These are phyloP conservation scores for Reutealis trisperma DNA, from an alignment of 345 rosid species.

Conservation along the genomic window DNA sequence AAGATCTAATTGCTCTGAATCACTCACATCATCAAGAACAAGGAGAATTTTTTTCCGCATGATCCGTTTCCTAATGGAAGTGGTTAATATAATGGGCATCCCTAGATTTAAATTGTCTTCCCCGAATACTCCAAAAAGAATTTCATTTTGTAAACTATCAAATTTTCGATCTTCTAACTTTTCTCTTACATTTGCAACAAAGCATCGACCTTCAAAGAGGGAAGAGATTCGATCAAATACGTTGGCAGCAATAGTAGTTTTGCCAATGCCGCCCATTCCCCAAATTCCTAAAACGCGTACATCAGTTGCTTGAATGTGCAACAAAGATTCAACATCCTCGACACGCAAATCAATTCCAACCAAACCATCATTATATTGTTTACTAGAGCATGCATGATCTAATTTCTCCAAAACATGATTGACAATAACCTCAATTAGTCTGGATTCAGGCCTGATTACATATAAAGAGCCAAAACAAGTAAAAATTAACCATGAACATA, in stretches of 20 bases:
- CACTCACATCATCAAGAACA: neutral
- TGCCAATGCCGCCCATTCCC: constrained; percentile 13
- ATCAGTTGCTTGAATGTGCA: neutral
- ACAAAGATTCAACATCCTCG: neutral
- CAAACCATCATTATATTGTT: neutral
- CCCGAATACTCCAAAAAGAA: neutral
- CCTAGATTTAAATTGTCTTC: neutral
- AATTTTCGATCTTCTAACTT: neutral
- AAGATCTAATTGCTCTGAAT: neutral
- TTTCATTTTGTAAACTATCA: neutral
- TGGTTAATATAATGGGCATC: neutral
- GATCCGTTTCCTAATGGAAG: too few relatives aligned
- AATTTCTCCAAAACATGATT: neutral
- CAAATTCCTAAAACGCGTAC: constrained; percentile 6
- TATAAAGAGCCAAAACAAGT: neutral
- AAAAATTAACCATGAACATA: too few relatives aligned
- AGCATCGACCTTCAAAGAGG: neutral
- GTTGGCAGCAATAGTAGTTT: constrained; percentile 1
- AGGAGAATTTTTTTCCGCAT: neutral
- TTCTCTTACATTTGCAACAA: constrained; percentile 5
- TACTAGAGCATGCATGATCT: neutral
- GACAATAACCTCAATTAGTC: neutral
- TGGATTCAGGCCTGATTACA: neutral
- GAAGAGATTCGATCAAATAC: neutral
- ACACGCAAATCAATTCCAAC: constrained; percentile 5